Base-by-base conservation (phyloP, 176 grass and related monocot genomes). In the Paspalum vaginatum region DNA sequence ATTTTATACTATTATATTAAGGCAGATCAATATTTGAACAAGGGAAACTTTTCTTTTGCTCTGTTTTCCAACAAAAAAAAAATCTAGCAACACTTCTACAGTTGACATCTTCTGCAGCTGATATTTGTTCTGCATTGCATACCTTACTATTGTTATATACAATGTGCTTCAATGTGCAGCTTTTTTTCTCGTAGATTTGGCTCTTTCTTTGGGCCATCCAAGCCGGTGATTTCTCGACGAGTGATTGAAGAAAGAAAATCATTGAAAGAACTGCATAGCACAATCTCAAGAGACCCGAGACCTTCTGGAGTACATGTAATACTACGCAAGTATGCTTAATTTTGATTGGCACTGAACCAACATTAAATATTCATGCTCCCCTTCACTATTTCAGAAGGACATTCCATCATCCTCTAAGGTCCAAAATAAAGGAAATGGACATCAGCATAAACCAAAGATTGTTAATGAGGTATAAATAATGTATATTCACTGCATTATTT, bases 171-270 rank as follows among this genome's bases (percentile, higher is more conserved):
- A 44, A 48, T 65, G 45, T 51, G 22, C 67, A 5, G 48, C 11
- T 49, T 51, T 71, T 49, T 45, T 64, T 54, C 80, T 86, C 44
- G 27, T 85, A 94, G 95, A 81, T 98, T 95, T 81, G 95, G 95
- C 75, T 95, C 96, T 60, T 99, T 99, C 74, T 99, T 99, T 91
- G 96, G 93, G 39, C 96, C 96, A 43, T 95, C 96, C 41, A 82
- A 91, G 38, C 81, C 93, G 1, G 93, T 91, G 81, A 99, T 99
- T 79, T 94, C 96, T 73, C 72, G 77, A 46, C 84, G 96, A 61
- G 90, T 99, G 53, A 93, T 99, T 84, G 96, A 99, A 87, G 96
- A 99, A 84, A 95, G 86, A 27, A 86, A 86, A 45, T 99, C 92
- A 43, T 77, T 99, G 44, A 87, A 91, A 70, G 96, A 95, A 78